Base-by-base conservation (phyloP, 2,329 filamentous ascomycete species). In the Phaeomoniella chlamydospora region DNA sequence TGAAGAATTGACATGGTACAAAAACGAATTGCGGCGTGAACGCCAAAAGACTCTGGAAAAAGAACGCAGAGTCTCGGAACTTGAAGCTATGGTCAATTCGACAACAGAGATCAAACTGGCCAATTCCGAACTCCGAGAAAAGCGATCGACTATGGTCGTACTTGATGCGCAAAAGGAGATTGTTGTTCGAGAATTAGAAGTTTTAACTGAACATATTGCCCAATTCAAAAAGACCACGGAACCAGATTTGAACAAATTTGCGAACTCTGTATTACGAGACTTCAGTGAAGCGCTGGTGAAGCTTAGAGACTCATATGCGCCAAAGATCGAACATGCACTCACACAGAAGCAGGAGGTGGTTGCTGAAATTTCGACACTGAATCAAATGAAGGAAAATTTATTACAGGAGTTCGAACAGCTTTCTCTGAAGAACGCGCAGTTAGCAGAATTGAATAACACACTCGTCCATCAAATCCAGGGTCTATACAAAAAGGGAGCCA, bases 321-420 rank as follows among this genome's bases (percentile, higher is more conserved):
- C 63, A 4, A 71, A 80, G 36, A 84, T 96, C 48, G 87, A 93
- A 55, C 84, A 92, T 37, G 79, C 94, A 44, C 84, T 94, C 36
- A 79, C 88, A 50, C 83, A 88, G 57, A 77, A 85, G 41, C 85
- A 90, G 49, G 75, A 84, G 44, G 61, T 94, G 10, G 63, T 86
- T 0, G 85, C 94, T 38, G 87, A 96, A 55, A 85, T 88, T 52
- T 77, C 78, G 39, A 80, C 78, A 48, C 72, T 92, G 15, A 75
- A 82, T 29, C 78, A 81, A 36, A 81, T 90, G 63, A 85, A 92
- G 49, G 88, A 96, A 56, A 85, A 90, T 53, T 87, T 85, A 11
- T 78, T 94, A 49, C 76, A 93, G 50, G 90, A 98, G 52, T 96
- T 94, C 51, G 90, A 96, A 62, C 85, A 92, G 51, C 66, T 98